Evolutionary conservation across 2,329 filamentous ascomycete species (phyloP).

Genomic region (Sphaerulina musiva): DNA sequence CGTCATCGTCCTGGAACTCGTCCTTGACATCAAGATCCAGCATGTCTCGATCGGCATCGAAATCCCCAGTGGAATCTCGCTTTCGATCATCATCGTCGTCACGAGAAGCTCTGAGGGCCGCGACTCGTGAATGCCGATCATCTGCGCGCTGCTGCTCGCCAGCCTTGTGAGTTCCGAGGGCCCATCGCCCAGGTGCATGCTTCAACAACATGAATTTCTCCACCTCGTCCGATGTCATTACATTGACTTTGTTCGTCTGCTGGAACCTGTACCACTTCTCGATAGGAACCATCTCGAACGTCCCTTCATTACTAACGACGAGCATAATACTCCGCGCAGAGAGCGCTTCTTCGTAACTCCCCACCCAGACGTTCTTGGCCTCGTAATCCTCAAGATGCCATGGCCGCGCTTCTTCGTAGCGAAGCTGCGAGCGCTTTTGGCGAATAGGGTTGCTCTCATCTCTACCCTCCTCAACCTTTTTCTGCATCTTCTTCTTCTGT

Average conservation of each 20-base stretch:
- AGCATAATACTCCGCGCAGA: constrained; percentile 76
- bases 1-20: constrained; percentile 81
- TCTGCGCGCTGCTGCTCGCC: constrained; percentile 27
- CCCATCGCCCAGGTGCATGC: constrained; percentile 70
- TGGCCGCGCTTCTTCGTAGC: constrained; percentile 90
- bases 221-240: constrained; percentile 73
- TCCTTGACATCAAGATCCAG: constrained; percentile 62
- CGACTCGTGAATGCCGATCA: constrained; percentile 40
- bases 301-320: constrained; percentile 61
- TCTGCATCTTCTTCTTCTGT: constrained; percentile 52
- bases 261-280: constrained; percentile 95
- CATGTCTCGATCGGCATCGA: constrained; percentile 55
- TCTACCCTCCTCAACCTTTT: constrained; percentile 79
- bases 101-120: constrained; percentile 23
- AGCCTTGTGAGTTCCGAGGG: constrained; percentile 57
- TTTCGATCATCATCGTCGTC: constrained; percentile 37
- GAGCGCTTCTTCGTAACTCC: constrained; percentile 80
- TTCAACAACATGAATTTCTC: constrained; percentile 78
- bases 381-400: constrained; percentile 98
- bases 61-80: constrained; percentile 39
- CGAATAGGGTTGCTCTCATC: constrained; percentile 70
- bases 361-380: constrained; percentile 89
- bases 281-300: constrained; percentile 77
- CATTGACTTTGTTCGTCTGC: constrained; percentile 56
- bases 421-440: constrained; percentile 55